Percentiles rank a stretch among this genome's conserved stretches.
These are phyloP conservation scores for Bifiguratus adelaidae DNA, from an alignment of 192 early-diverging fungal species.

Conservation along the genomic window DNA sequence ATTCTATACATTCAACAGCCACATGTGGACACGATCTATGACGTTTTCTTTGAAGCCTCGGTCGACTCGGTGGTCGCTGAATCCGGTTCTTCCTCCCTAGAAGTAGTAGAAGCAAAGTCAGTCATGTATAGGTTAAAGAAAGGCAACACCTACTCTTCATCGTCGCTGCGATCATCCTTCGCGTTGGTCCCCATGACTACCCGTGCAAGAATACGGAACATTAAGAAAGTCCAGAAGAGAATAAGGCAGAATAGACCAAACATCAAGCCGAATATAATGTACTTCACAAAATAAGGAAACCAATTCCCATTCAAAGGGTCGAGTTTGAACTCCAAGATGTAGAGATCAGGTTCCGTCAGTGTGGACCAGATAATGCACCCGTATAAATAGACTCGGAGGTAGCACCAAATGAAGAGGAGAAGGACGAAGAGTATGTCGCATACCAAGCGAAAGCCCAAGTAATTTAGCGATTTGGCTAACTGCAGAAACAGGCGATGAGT, in stretches of 20 bases:
- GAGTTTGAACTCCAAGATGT: conserved; percentile 24
- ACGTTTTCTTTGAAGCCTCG: too few species aligned
- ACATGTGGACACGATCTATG: too few species aligned
- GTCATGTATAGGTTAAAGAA: too few species aligned
- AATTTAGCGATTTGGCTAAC: conserved; percentile 71
- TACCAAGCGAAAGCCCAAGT: conserved; percentile 39
- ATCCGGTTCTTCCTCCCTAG: too few species aligned
- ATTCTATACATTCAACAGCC: too few species aligned
- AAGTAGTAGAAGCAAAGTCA: too few species aligned
- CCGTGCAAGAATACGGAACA: conserved; percentile 50
- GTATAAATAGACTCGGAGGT: conserved; percentile 67
- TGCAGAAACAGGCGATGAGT: conserved; percentile 9
- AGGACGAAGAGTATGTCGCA: conserved; percentile 53
- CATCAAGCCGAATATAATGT: conserved; percentile 32
- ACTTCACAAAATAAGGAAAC: conserved; percentile 28
- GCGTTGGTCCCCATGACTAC: conserved; percentile 38
- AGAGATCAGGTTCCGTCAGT: conserved; percentile 41
- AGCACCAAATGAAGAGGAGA: conserved; percentile 63
- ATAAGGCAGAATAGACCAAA: conserved; percentile 43
- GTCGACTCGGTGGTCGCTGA: too few species aligned
- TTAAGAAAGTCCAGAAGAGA: conserved; percentile 59
- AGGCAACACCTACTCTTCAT: conserved; percentile 27
- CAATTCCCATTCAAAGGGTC: conserved; percentile 38
- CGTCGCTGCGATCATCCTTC: conserved; percentile 58
- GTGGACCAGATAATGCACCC: conserved; percentile 48